Conservation (phyloP, 371 early-diverging fungal species). For the Rhizomucor miehei region DNA sequence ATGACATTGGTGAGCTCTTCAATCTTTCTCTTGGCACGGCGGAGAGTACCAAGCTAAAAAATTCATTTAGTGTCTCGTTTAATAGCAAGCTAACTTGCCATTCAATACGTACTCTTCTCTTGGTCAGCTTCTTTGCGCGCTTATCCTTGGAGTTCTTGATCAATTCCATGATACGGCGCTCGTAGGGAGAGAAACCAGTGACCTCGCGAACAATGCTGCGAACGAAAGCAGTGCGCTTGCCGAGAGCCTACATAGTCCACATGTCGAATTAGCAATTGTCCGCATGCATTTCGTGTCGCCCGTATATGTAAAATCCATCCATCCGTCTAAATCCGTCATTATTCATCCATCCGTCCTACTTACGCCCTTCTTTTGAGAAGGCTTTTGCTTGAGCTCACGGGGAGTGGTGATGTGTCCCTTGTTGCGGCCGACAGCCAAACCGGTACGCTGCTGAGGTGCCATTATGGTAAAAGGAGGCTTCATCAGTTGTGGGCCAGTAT, state of each 20-base stretch:
- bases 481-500: too few relatives aligned
- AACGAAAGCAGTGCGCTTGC: slow-evolving; percentile 90
- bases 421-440: slow-evolving; percentile 79
- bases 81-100: too few relatives aligned
- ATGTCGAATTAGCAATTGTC: too few relatives aligned
- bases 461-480: slow-evolving; percentile 12
- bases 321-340: slow-evolving; percentile 6
- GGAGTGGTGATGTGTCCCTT: slow-evolving; percentile 86
- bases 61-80: too few relatives aligned
- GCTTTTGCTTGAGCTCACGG: slow-evolving; percentile 77
- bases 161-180: slow-evolving; percentile 99
- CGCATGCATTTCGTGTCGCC: slow-evolving; percentile 1
- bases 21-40: slow-evolving; percentile 98
- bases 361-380: slow-evolving; percentile 85
- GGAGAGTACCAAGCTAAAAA: slow-evolving; percentile 88
- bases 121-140: slow-evolving; percentile 98
- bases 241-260: slow-evolving; percentile 47
- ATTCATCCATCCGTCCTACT: slow-evolving; percentile 51
- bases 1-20: slow-evolving; percentile 95
- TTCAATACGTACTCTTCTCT: slow-evolving; percentile 80
- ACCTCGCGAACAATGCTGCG: slow-evolving; percentile 96
- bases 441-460: slow-evolving; percentile 56
- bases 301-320: not conserved
- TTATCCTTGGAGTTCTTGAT: slow-evolving; percentile 99
- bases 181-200: slow-evolving; percentile 97